A percentile compares a stretch with the other conserved stretches of the same genome.
phyloP scores from a whole-genome alignment of 106 monocot genomes.

The Acanthochlamys bracteata region DNA sequence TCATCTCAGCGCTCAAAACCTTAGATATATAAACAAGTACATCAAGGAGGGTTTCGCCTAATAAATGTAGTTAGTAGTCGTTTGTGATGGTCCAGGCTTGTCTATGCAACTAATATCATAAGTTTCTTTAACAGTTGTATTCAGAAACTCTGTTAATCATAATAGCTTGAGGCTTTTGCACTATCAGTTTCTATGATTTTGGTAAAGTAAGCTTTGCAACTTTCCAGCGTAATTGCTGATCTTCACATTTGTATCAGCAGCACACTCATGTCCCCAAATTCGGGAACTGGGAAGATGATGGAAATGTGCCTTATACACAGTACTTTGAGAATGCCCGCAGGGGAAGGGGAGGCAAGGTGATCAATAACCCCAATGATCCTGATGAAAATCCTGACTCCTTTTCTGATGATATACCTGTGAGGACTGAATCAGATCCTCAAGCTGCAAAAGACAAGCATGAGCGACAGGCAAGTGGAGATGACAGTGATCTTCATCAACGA shows the following conservation, averaged over 20 bases:
- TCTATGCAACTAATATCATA: too few species aligned
- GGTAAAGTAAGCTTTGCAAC: too few species aligned
- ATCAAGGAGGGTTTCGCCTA: too few species aligned
- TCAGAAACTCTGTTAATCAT: too few species aligned
- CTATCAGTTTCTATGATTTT: too few species aligned
- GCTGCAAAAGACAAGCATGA: conserved; percentile 13
- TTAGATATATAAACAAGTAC: too few species aligned
- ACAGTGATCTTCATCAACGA: conserved; percentile 11
- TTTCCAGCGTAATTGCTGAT: neutral
- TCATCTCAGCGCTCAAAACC: too few species aligned
- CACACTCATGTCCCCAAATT: conserved; percentile 56
- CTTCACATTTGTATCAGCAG: conserved; percentile 28
- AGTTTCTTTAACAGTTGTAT: too few species aligned
- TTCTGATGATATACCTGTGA: conserved; percentile 11
- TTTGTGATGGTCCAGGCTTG: too few species aligned
- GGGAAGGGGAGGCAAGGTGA: conserved; percentile 24
- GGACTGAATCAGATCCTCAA: conserved; percentile 6
- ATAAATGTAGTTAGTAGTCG: too few species aligned
- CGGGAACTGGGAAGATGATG: conserved; percentile 59
- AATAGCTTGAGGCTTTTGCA: too few species aligned
- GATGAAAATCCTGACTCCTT: conserved; percentile 46
- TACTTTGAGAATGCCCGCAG: conserved; percentile 68
- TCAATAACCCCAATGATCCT: conserved; percentile 70
- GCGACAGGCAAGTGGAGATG: conserved; percentile 14
- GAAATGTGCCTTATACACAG: conserved; percentile 43